Evolutionary conservation across 164 flowering plant genomes (phyloP).

Genomic region (Aristolochia contorta): DNA sequence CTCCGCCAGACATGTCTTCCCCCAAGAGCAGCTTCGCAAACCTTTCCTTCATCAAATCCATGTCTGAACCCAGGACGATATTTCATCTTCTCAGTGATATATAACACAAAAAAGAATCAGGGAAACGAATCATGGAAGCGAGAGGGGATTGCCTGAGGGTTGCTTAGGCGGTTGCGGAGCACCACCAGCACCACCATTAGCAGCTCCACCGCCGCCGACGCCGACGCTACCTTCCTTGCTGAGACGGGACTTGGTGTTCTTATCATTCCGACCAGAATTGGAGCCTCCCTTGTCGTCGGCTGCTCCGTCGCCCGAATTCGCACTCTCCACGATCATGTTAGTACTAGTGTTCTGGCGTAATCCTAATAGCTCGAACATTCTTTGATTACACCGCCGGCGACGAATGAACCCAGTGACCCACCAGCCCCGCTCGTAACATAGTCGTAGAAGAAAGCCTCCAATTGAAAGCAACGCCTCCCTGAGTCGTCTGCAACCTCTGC

Average conservation of each 20-base stretch:
- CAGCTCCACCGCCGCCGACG: no score
- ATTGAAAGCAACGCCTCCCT: background rate
- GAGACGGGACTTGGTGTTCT: slow-evolving; percentile 16
- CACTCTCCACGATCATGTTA: slow-evolving; percentile 20
- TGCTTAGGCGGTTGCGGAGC: background rate
- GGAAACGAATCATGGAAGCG: background rate
- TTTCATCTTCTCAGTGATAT: no score
- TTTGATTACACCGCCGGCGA: background rate
- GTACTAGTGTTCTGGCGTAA: background rate
- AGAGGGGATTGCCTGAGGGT: slow-evolving; percentile 20
- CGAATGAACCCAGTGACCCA: background rate
- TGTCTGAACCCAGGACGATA: slow-evolving; percentile 39
- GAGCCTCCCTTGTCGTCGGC: slow-evolving; percentile 20
- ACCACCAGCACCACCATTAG: slow-evolving; percentile 2
- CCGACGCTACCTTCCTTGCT: slow-evolving; percentile 12
- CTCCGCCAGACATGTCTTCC: slow-evolving; percentile 97
- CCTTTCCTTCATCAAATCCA: slow-evolving; percentile 71
- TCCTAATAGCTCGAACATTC: no score
- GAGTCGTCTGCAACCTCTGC: no score
- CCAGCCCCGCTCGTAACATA: background rate
- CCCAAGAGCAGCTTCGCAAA: slow-evolving; percentile 85
- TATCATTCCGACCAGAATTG: slow-evolving; percentile 12
- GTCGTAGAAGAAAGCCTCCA: background rate
- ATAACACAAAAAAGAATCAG: no score
- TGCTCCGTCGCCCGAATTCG: slow-evolving; percentile 1